These are phyloP conservation scores for Candida neerlandica DNA, from an alignment of 1,139 yeast species.

Conservation along the genomic window DNA sequence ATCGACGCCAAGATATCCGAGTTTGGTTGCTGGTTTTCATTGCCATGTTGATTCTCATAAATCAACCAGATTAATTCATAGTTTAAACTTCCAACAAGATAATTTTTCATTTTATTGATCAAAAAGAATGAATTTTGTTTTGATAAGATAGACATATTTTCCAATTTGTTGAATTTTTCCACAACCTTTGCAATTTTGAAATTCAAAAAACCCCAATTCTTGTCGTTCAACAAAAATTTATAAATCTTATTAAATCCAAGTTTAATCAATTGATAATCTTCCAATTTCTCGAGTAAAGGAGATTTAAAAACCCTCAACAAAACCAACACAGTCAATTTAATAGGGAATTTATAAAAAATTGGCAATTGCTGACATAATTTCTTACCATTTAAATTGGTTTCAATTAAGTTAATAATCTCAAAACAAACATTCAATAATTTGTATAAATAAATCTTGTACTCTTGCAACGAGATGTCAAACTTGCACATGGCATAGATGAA, in stretches of 20 bases:
- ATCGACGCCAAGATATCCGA: neutral
- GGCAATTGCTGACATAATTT: conserved; percentile 40
- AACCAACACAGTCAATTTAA: conserved; percentile 37
- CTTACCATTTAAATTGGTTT: conserved; percentile 10
- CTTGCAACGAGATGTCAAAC: conserved; percentile 28
- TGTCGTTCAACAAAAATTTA: conserved; percentile 21
- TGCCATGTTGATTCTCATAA: conserved; percentile 26
- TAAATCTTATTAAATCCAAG: conserved; percentile 31
- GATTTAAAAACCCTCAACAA: conserved; percentile 40
- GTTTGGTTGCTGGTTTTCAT: neutral
- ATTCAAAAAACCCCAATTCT: conserved; percentile 30
- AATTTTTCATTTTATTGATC: conserved; percentile 38
- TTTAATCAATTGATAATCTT: conserved; percentile 37
- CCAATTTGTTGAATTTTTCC: conserved; percentile 29
- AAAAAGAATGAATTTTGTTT: conserved; percentile 28
- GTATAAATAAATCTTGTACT: conserved; percentile 32
- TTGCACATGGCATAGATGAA: conserved; percentile 40
- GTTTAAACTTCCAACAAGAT: conserved; percentile 41
- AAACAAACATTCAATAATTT: conserved; percentile 37
- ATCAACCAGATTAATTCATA: conserved; percentile 48
- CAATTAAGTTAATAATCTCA: conserved; percentile 21
- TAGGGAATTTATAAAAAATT: conserved; percentile 42
- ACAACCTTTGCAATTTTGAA: conserved; percentile 32
- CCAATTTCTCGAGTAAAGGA: conserved; percentile 34
- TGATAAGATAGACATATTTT: conserved; percentile 15